These are phyloP conservation scores for Urochloa ruziziensis DNA, from an alignment of 176 grass and related monocot species.

Conservation along the genomic window DNA sequence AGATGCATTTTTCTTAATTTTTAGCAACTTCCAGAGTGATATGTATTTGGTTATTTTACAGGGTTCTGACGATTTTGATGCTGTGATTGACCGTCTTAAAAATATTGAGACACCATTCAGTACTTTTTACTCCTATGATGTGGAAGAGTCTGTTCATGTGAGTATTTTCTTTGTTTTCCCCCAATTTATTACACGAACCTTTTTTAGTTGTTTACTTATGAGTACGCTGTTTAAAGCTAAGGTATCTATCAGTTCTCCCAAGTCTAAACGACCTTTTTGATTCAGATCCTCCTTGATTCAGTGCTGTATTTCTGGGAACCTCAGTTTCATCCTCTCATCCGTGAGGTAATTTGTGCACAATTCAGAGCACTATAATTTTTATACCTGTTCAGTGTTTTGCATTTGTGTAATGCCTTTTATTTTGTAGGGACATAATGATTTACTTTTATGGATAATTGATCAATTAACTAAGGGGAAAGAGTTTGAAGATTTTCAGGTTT, in stretches of 20 bases:
- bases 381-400: background rate
- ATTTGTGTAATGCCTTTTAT: background rate
- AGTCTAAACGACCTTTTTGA: background rate
- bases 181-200: background rate
- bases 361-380: background rate
- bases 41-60: background rate
- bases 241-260: background rate
- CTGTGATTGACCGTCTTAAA: background rate
- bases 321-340: slow-evolving; percentile 23
- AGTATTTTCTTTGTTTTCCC: background rate
- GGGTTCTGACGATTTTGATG: background rate
- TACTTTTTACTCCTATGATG: background rate
- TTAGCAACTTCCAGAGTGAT: background rate
- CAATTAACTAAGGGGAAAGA: slow-evolving; percentile 1
- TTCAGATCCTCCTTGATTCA: background rate
- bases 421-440: slow-evolving; percentile 10
- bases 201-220: background rate
- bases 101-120: background rate
- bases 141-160: background rate
- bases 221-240: background rate
- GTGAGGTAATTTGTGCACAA: background rate
- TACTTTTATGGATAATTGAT: slow-evolving; percentile 3
- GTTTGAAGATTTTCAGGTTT: background rate
- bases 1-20: background rate
- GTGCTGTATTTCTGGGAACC: slow-evolving; percentile 7